Percentiles rank a stretch among this genome's conserved stretches.
These are phyloP conservation scores for Platanthera guangdongensis DNA, from an alignment of 106 monocot genomes.

Conservation along the genomic window DNA sequence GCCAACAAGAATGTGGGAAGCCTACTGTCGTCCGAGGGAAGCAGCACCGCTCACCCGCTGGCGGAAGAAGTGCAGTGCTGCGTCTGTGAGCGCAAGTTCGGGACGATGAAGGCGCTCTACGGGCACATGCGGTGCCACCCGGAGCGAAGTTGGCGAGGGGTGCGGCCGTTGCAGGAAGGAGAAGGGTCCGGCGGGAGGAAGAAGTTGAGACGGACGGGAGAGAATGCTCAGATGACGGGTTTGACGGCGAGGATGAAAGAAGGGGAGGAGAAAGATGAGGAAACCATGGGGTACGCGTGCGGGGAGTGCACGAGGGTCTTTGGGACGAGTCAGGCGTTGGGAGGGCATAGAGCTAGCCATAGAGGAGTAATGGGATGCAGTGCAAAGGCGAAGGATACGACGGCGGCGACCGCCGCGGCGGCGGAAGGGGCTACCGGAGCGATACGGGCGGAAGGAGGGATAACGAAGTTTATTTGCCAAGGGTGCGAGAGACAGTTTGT, in stretches of 20 bases:
- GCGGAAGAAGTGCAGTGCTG: not conserved
- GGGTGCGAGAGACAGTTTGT: not conserved
- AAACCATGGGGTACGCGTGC: not conserved
- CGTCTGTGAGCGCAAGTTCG: not conserved
- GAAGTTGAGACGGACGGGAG: not conserved
- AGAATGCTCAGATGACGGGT: no score
- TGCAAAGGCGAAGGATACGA: not conserved
- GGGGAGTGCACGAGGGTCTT: slow-evolving; percentile 3
- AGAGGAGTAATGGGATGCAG: slow-evolving; percentile 9
- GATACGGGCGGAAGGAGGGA: not conserved
- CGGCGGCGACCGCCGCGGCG: not conserved
- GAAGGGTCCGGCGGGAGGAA: not conserved
- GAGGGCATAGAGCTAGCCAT: slow-evolving; percentile 6
- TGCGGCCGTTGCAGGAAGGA: not conserved
- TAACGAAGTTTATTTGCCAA: not conserved
- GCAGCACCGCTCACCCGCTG: not conserved
- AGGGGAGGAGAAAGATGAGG: not conserved
- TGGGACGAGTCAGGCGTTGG: not conserved
- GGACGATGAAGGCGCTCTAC: not conserved
- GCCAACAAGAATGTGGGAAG: no score
- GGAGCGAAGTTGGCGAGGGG: not conserved
- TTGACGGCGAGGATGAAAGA: not conserved
- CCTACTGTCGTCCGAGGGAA: no score
- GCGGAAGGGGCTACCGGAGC: no score
- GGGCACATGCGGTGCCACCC: slow-evolving; percentile 9